Percentiles rank a stretch among this genome's conserved stretches.
These are phyloP conservation scores for Fusarium cicatricum DNA, from an alignment of 2,329 filamentous ascomycete genomes.

Conservation along the genomic window DNA sequence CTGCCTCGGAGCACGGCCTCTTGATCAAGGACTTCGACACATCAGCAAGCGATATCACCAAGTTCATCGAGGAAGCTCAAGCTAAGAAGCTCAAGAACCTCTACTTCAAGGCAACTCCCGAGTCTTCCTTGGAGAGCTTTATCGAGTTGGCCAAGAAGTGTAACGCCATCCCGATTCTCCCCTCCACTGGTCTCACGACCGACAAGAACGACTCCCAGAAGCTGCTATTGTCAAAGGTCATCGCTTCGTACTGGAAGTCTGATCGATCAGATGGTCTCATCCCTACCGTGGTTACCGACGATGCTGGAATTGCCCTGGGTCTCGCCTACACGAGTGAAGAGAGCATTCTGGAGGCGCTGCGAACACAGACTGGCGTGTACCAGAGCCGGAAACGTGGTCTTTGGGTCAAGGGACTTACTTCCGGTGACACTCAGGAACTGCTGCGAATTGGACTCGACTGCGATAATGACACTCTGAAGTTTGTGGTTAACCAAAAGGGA, in stretches of 20 bases:
- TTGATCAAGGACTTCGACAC: conserved; percentile 62
- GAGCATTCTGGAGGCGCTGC: conserved; percentile 86
- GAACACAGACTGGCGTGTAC: conserved; percentile 84
- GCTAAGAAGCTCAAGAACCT: conserved; percentile 56
- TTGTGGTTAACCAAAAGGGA: conserved; percentile 89
- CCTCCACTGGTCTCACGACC: conserved; percentile 74
- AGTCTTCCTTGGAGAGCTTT: conserved; percentile 55
- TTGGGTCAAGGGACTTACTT: conserved; percentile 96
- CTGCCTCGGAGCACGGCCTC: conserved; percentile 58
- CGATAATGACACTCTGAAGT: conserved; percentile 90
- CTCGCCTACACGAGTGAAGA: conserved; percentile 94
- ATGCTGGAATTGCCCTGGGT: conserved; percentile 83
- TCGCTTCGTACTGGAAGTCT: conserved; percentile 78
- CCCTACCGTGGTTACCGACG: conserved; percentile 90
- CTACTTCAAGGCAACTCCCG: conserved; percentile 61
- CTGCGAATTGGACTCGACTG: conserved; percentile 88
- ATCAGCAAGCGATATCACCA: conserved; percentile 49
- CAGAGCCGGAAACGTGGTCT: conserved; percentile 94
- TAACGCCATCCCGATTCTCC: conserved; percentile 75
- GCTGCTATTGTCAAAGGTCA: conserved; percentile 69
- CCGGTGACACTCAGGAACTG: conserved; percentile 91
- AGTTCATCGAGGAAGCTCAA: conserved; percentile 56
- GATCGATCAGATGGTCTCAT: conserved; percentile 86
- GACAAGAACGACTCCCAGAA: conserved; percentile 67
- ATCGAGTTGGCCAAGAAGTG: conserved; percentile 58